Percentiles rank a stretch among this genome's conserved stretches.
Conservation (phyloP, 2,329 filamentous ascomycete species). For the Alternaria arborescens region DNA sequence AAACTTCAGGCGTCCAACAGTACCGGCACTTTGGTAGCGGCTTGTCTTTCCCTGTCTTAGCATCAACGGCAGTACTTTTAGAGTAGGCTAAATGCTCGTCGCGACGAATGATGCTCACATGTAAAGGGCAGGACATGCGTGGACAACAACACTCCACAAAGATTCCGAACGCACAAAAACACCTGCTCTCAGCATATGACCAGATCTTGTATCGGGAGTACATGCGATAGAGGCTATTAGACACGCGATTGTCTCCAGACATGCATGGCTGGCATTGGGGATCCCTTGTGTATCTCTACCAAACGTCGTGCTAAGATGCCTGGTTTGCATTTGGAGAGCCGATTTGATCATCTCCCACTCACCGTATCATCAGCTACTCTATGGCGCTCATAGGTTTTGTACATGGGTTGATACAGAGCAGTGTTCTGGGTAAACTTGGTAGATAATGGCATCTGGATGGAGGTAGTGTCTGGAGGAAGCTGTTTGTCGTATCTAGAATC, state of each 20-base stretch:
- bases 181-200: neutral
- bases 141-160: neutral
- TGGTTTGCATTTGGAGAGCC: neutral
- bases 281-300: neutral
- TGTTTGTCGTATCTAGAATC: neutral
- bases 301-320: neutral
- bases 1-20: neutral
- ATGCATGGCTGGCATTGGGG: neutral
- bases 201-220: neutral
- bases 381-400: neutral
- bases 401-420: neutral
- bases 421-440: neutral
- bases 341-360: neutral
- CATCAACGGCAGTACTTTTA: slow-evolving; percentile 1
- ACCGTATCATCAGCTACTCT: neutral
- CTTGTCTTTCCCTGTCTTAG: slow-evolving; percentile 2
- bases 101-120: neutral
- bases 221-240: neutral
- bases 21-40: neutral
- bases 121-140: neutral
- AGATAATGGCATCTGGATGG: neutral
- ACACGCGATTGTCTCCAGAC: neutral
- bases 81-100: neutral
- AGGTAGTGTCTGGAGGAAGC: neutral
- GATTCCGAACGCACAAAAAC: neutral